Conservation (phyloP, 805 yeast species). For the Ogataea thermomethanolica region DNA sequence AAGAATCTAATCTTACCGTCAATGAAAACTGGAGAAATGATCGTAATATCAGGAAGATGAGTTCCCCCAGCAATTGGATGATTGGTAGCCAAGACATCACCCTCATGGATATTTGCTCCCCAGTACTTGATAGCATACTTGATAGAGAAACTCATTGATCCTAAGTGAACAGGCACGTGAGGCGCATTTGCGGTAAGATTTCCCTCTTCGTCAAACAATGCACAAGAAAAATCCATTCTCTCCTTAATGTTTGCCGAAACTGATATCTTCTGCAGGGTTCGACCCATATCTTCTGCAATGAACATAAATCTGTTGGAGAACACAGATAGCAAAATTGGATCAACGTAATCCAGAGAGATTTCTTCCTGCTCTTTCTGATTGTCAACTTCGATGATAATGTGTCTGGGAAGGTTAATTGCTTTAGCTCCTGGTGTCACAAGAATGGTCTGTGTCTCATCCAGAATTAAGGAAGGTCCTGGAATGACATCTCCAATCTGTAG, state of each 20-base stretch:
- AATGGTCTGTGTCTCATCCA: slow-evolving; percentile 38
- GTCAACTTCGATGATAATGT: slow-evolving; percentile 30
- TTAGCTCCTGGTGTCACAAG: slow-evolving; percentile 34
- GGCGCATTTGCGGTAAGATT: slow-evolving; percentile 30
- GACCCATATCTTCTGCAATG: slow-evolving; percentile 48
- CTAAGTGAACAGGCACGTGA: slow-evolving; percentile 47
- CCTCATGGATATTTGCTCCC: slow-evolving; percentile 39
- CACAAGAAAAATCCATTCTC: slow-evolving; percentile 47
- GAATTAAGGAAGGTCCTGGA: slow-evolving; percentile 43
- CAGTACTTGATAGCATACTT: slow-evolving; percentile 37
- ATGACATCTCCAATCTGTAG: slow-evolving; percentile 48
- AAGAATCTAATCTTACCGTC: slow-evolving; percentile 46
- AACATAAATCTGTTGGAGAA: slow-evolving; percentile 48
- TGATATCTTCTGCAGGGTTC: slow-evolving; percentile 43
- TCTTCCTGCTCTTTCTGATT: slow-evolving; percentile 29
- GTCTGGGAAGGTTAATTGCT: slow-evolving; percentile 34
- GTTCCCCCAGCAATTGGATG: slow-evolving; percentile 46
- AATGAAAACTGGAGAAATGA: slow-evolving; percentile 53
- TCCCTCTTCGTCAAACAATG: slow-evolving; percentile 44
- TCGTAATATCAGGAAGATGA: slow-evolving; percentile 50
- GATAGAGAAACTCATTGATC: slow-evolving; percentile 44
- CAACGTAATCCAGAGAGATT: slow-evolving; percentile 40
- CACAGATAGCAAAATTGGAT: slow-evolving; percentile 43
- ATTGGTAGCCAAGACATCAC: slow-evolving; percentile 43
- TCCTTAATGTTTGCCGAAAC: slow-evolving; percentile 48